phyloP scores from a whole-genome alignment of 768 basidiomycete genomes.

The Pleurotus platypus region DNA sequence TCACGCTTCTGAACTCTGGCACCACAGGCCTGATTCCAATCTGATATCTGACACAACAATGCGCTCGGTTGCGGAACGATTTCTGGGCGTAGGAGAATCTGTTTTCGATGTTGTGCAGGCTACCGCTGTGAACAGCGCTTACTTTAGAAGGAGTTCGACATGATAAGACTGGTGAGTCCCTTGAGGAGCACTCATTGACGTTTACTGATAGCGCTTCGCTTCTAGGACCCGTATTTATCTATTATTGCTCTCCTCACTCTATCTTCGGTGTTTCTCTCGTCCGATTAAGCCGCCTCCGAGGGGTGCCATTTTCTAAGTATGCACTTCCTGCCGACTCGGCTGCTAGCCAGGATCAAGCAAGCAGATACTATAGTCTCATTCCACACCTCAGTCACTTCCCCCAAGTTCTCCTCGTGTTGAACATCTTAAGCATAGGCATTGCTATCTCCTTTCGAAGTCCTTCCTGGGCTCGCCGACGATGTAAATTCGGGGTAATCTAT shows the following conservation, averaged over 20 bases:
- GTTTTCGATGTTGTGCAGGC: conserved; percentile 84
- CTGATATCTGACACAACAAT: conserved; percentile 74
- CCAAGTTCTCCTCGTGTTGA: too few species aligned
- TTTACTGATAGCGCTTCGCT: not conserved
- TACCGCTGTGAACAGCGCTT: conserved; percentile 81
- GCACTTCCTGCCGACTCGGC: too few species aligned
- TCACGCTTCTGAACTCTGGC: not conserved
- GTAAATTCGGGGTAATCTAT: too few species aligned
- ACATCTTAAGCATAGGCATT: too few species aligned
- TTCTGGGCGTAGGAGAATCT: conserved; percentile 84
- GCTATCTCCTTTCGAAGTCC: too few species aligned
- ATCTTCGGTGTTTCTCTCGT: not conserved
- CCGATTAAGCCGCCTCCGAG: not conserved
- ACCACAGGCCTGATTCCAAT: conserved; percentile 58
- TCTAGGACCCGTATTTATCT: conserved; percentile 3
- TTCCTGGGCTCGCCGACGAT: too few species aligned
- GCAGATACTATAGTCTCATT: too few species aligned
- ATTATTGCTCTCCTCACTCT: not conserved
- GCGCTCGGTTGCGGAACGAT: conserved; percentile 74
- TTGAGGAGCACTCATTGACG: too few species aligned
- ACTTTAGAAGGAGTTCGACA: conserved; percentile 53
- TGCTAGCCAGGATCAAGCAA: too few species aligned
- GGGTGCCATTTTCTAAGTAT: too few species aligned
- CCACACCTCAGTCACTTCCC: too few species aligned
- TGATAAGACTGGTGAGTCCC: not conserved